Conservation (phyloP, 495 filamentous ascomycete genomes). For the Umbilicaria muhlenbergii region DNA sequence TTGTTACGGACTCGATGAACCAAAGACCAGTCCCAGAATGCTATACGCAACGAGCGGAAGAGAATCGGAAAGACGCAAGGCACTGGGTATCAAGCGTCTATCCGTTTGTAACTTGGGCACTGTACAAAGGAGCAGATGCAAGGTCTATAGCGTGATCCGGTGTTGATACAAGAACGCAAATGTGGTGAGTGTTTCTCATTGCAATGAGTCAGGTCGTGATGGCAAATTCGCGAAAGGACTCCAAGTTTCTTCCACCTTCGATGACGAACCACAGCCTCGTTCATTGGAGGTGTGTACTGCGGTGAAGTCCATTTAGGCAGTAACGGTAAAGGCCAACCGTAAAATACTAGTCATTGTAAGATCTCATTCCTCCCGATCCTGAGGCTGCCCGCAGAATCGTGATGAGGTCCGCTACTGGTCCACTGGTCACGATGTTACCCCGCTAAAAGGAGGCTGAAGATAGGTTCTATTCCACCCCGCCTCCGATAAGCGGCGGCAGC, state of each 20-base stretch:
- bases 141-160: background rate
- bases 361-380: too few relatives aligned
- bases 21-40: background rate
- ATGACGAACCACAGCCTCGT: background rate
- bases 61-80: background rate
- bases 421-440: too few relatives aligned
- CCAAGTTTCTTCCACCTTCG: slow-evolving; percentile 8
- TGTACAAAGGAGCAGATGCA: background rate
- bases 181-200: background rate
- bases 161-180: background rate
- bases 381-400: too few relatives aligned
- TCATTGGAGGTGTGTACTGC: too few relatives aligned
- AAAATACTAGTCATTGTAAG: too few relatives aligned
- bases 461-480: too few relatives aligned
- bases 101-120: background rate
- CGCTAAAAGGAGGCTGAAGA: too few relatives aligned
- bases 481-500: too few relatives aligned
- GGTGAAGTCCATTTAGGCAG: too few relatives aligned
- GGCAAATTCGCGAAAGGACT: background rate
- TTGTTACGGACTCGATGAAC: background rate
- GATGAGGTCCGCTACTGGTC: too few relatives aligned
- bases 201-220: background rate
- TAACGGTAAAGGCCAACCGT: too few relatives aligned
- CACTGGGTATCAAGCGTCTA: background rate
- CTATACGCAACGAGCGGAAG: background rate